Percentiles rank a stretch among this genome's conserved stretches.
These are phyloP conservation scores for Pythium brassicae DNA, from an alignment of 352 stramenopile genomes.

Conservation along the genomic window DNA sequence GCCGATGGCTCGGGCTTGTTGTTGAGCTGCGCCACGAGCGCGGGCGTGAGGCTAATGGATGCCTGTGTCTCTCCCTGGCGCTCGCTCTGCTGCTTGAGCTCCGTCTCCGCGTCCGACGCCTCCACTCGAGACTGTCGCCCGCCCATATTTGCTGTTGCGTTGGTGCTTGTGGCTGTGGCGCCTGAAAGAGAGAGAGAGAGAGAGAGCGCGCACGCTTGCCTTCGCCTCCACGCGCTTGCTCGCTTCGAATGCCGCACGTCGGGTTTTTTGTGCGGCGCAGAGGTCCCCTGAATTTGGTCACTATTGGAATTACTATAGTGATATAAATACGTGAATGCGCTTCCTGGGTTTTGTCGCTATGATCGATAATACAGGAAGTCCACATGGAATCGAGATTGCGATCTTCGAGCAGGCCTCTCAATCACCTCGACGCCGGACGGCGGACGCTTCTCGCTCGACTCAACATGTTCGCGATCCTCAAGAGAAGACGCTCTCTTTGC, in stretches of 20 bases:
- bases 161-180: neutral
- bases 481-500: too few relatives aligned
- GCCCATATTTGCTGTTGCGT: slow-evolving; percentile 33
- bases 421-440: too few relatives aligned
- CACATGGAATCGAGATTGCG: too few relatives aligned
- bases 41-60: slow-evolving; percentile 68
- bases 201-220: too few relatives aligned
- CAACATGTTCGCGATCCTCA: too few relatives aligned
- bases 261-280: neutral
- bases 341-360: neutral
- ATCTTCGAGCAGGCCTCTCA: too few relatives aligned
- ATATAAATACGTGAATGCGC: too few relatives aligned
- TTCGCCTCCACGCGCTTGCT: neutral
- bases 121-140: slow-evolving; percentile 76
- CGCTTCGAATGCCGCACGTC: neutral
- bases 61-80: slow-evolving; percentile 38
- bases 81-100: slow-evolving; percentile 42
- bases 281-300: neutral
- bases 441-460: too few relatives aligned
- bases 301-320: neutral
- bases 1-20: slow-evolving; percentile 26
- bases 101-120: slow-evolving; percentile 45
- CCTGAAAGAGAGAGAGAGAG: neutral
- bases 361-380: too few relatives aligned
- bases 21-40: slow-evolving; percentile 69